Percentiles rank a stretch among this genome's conserved stretches.
Conservation (phyloP, 2,329 filamentous ascomycete genomes). For the Fusarium tjaetaba region DNA sequence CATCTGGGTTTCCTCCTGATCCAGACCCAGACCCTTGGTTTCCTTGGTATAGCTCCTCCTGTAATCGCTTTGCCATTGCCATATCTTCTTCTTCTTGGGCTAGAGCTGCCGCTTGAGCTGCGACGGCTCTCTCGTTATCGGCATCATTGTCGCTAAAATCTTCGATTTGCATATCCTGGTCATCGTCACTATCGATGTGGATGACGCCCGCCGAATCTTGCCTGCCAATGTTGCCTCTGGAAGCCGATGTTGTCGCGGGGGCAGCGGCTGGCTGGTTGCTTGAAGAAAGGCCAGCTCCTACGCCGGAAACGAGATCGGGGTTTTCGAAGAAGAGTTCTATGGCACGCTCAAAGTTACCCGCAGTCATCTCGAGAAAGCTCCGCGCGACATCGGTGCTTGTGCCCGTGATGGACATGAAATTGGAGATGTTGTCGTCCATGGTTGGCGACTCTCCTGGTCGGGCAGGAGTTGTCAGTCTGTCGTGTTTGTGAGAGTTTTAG, state of each 20-base stretch:
- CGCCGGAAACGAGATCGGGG: conserved; percentile 69
- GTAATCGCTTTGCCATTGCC: conserved; percentile 88
- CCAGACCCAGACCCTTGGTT: conserved; percentile 49
- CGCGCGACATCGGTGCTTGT: conserved; percentile 77
- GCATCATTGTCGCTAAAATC: conserved; percentile 53
- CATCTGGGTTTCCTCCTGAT: conserved; percentile 58
- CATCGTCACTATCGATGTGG: conserved; percentile 62
- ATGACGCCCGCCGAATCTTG: conserved; percentile 61
- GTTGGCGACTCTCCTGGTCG: conserved; percentile 18
- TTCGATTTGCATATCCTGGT: conserved; percentile 55
- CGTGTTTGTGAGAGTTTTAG: not conserved
- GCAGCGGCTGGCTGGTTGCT: conserved; percentile 12
- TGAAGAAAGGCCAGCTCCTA: conserved; percentile 48
- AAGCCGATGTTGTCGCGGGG: conserved; percentile 43
- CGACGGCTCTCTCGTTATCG: conserved; percentile 54
- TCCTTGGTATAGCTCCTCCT: conserved; percentile 87
- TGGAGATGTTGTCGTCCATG: conserved; percentile 79
- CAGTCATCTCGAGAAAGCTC: conserved; percentile 86
- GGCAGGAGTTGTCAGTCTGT: not conserved
- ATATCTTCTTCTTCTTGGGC: conserved; percentile 86
- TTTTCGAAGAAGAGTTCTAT: conserved; percentile 92
- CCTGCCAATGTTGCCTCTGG: conserved; percentile 42
- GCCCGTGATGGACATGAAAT: conserved; percentile 85
- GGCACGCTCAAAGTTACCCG: conserved; percentile 84
- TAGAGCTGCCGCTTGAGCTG: conserved; percentile 52